Percentiles rank a stretch among this genome's conserved stretches.
Conservation (phyloP, 352 stramenopile genomes). For the Peronospora destructor region DNA sequence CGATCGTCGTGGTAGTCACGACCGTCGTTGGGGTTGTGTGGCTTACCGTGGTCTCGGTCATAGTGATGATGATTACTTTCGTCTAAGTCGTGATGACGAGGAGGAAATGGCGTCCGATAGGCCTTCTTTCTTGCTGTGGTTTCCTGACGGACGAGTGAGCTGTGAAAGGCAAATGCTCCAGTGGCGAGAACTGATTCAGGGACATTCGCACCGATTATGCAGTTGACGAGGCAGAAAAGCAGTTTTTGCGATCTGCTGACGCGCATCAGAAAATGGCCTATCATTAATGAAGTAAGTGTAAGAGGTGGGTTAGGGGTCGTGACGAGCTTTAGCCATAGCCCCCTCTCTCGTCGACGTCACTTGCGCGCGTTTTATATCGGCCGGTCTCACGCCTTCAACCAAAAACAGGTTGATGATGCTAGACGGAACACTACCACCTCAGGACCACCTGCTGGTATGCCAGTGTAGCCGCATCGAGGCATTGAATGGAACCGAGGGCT, state of each 20-base stretch:
- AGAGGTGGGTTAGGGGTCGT: constrained; percentile 3
- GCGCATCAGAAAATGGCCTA: constrained; percentile 12
- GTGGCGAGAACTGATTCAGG: constrained; percentile 10
- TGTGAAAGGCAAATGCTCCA: constrained; percentile 30
- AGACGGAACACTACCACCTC: background rate
- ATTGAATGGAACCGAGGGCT: background rate
- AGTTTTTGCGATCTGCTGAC: constrained; percentile 25
- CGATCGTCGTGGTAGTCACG: constrained; percentile 17
- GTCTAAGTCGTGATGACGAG: constrained; percentile 2
- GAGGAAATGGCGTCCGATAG: constrained; percentile 8
- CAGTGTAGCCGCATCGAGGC: background rate
- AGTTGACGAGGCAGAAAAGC: constrained; percentile 7
- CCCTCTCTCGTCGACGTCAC: constrained; percentile 22
- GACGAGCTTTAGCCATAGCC: constrained; percentile 22
- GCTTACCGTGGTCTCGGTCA: constrained; percentile 27
- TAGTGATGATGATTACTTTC: constrained; percentile 14
- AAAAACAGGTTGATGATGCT: background rate
- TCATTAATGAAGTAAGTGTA: constrained; percentile 9
- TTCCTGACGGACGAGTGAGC: constrained; percentile 15
- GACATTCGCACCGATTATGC: background rate
- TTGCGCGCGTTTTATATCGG: background rate
- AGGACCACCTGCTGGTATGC: too few species aligned
- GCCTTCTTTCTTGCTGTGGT: constrained; percentile 4
- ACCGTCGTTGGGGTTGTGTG: constrained; percentile 30
- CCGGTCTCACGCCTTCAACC: background rate